Base-by-base conservation (phyloP, 2,329 filamentous ascomycete species). In the Ophiostoma novo-ulmi region DNA sequence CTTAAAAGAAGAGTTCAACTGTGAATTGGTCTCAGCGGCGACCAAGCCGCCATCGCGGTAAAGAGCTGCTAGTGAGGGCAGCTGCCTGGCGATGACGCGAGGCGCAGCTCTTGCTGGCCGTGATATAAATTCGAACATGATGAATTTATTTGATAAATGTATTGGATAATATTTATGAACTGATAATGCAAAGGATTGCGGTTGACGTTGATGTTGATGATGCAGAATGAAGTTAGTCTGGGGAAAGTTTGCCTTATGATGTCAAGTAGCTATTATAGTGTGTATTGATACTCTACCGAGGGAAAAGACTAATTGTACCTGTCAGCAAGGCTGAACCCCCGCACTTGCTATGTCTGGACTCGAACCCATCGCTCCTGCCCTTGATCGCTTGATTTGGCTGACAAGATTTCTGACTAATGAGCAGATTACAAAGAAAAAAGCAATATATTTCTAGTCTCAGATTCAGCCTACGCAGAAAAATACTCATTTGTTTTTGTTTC, bases 11-110 rank as follows among this genome's bases (percentile, higher is more conserved):
- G 11, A 41, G 26, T 8, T 22, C 7, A 10, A 14, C 36, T 35
- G 22, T 8, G 13, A n/a, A 5, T 11, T 10, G 5, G n/a, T 11
- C 1, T 69, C 35, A 10, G 35, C 41, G 31, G 55, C 55, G 5
- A 4, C 3, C 11, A 73, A 64, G 20, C 3, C 38, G 26, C 41
- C 69, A 1, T 36, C 17, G 1, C 8, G 39, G 68, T 69, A 69
- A 31, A 69, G 68, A 7, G 26, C 68, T 38, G 55, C 5, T 55
- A 69, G 26, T 35, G n/a, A 48, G 14, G 55, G 68, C 55, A 69
- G 68, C 55, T 36, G 13, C 7, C 39, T 36, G 6, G 66, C 66
- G 14, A 31, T 7, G 20, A 35, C 22, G 14, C 36, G 65, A 14
- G 35, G 17, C 20, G 35, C 63, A 39, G 63, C 35, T 10, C 20